Evolutionary conservation across 768 basidiomycete species (phyloP), one percentile per base, ranked within the genome.

Genomic region (Naganishia antarctica): DNA sequence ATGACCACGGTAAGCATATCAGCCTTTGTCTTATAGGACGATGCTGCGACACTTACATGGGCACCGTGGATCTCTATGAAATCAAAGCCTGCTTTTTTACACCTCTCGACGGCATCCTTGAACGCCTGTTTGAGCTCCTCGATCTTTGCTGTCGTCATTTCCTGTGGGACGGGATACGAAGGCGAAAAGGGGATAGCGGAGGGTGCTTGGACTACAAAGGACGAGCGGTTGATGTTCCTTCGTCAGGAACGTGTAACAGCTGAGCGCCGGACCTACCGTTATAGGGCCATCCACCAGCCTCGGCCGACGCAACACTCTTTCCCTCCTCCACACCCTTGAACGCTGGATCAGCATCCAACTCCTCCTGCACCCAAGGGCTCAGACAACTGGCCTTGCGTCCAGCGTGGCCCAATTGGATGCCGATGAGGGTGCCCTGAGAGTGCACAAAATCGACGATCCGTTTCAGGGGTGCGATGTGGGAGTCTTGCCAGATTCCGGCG

Each of bases 351-450:
- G 74, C 41, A 21, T 66, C 66, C 48, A 58, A 66, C 18, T 61
- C 67, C 59, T 71, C 69, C 76, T 80, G 28, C 32, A 87, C 81
- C 87, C 86, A 90, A 1, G 87, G 86, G 0, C 88, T 82, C 58
- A 82, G 80, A 0, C 84, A 86, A 9, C 84, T 85, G 0, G 87
- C 85, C 73, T 93, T 92, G n/a, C 88, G 80, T 0, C 89, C 88
- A 0, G 86, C 87, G 73, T 91, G 89, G 0, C 84, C 83, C 21
- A 92, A 83, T 73, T 92, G 90, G 32, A 92, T 81, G 0, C 87
- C 90, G 28, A 91, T 85, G 50, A 82, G 80, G 0, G 85, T 82
- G 9, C 84, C 86, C 49, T 89, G 87, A 0, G 83, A 78, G 70
- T 89, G 87, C 16, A 81, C 81, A 71, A 91, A 90, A 63, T 88